Evolutionary conservation across 257 asterid genomes (phyloP).

Genomic region (Buddleja alternifolia): DNA sequence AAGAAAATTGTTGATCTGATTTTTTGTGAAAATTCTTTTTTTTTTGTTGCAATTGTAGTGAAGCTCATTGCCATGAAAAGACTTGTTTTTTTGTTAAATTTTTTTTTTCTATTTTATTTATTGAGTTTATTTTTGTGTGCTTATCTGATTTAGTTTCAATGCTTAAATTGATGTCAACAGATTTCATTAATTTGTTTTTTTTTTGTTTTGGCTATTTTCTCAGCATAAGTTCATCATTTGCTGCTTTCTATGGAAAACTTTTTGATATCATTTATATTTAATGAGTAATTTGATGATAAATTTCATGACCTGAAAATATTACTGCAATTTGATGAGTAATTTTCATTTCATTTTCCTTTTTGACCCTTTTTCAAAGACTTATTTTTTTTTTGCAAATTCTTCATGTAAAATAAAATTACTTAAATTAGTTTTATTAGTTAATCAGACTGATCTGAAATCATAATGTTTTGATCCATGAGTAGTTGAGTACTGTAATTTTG

Average conservation of each 20-base stretch:
- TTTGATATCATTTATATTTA: slow-evolving; percentile 15
- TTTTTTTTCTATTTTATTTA: slow-evolving; percentile 11
- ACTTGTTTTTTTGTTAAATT: neutral
- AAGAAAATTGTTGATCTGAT: slow-evolving; percentile 21
- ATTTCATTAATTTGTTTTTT: neutral
- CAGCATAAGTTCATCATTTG: slow-evolving; percentile 14
- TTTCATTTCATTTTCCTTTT: too few relatives aligned
- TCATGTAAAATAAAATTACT: too few relatives aligned
- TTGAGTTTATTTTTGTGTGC: slow-evolving; percentile 6
- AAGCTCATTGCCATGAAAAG: slow-evolving; percentile 19
- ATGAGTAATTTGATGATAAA: neutral
- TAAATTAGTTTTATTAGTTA: too few relatives aligned
- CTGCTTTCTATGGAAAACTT: slow-evolving; percentile 10
- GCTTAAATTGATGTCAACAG: slow-evolving; percentile 5
- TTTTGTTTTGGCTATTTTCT: neutral
- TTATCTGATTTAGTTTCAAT: slow-evolving; percentile 6
- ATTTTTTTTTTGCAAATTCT: too few relatives aligned
- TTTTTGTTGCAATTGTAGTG: slow-evolving; percentile 12
- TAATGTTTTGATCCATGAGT: neutral
- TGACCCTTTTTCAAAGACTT: too few relatives aligned
- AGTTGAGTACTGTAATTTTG: too few relatives aligned
- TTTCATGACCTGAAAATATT: neutral
- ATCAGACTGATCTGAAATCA: too few relatives aligned
- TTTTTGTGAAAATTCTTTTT: neutral
- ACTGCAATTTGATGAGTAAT: too few relatives aligned